Base-by-base conservation (phyloP, 768 basidiomycete species). In the Auriscalpium vulgare region DNA sequence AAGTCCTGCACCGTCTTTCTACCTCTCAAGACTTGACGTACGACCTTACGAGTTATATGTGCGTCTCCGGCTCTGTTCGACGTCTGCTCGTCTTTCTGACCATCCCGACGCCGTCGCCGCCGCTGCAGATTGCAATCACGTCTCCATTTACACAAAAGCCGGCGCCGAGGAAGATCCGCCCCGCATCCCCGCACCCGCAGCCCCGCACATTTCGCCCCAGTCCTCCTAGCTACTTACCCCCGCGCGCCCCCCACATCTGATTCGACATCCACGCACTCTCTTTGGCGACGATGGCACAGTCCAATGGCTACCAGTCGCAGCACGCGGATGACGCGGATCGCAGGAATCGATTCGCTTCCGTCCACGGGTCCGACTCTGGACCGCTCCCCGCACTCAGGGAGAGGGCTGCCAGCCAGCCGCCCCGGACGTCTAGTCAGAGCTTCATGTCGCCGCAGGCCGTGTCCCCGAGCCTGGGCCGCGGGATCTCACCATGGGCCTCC, bases 361-460 rank as follows among this genome's bases (percentile, higher is more conserved):
- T 71, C 44, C 67, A 70, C 48, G 68, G 70, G 44, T 73, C 76
- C 51, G 77, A 79, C 52, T 68, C 68, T 53, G 62, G 67, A 45
- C 73, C 74, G 38, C 63, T 73, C 53, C 69, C 72, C 56, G 74
- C 77, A 56, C 71, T 75, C 51, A 77, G 82, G 56, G 83, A 86
- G 70, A 74, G 86, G 56, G 85, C 86, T 45, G 78, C 85, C 1
- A 84, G 82, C 66, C 86, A 88, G 64, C 86, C 86, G 8, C 84
- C 85, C 3, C 78, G 78, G 59, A 70, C 74, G 4, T 75, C 78
- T 47, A 75, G 75, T 29, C 75, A 75, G 62, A 65, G 59, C 54
- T 78, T 76, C 58, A 63, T 81, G 51, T 71, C 76, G 19, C 82
- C 82, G 37, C 58, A 61, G 43, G 47, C 54, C 45, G 49, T 82